Evolutionary conservation across 805 yeast genomes (phyloP).

Genomic region (Candida fluviatilis): DNA sequence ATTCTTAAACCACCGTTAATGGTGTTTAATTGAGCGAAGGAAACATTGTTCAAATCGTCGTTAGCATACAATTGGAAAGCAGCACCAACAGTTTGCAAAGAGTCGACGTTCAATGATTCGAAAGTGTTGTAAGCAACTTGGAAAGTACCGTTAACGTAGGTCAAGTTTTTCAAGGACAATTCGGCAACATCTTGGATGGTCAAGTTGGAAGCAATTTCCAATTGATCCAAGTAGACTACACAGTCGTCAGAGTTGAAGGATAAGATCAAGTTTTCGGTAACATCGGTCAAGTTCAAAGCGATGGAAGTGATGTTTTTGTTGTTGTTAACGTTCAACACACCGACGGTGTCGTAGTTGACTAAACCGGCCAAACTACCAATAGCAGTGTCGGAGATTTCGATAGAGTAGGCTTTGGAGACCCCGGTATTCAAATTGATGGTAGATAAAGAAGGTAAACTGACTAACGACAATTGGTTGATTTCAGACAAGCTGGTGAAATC

Average conservation of each 20-base stretch:
- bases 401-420: constrained; percentile 26
- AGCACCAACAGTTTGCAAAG: constrained; percentile 33
- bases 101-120: constrained; percentile 23
- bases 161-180: constrained; percentile 28
- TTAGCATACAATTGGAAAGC: constrained; percentile 39
- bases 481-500: constrained; percentile 29
- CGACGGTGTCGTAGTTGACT: constrained; percentile 27
- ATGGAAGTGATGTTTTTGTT: constrained; percentile 39
- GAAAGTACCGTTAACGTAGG: constrained; percentile 38
- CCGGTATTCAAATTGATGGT: constrained; percentile 33
- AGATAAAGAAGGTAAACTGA: constrained; percentile 41
- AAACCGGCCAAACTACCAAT: constrained; percentile 32
- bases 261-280: constrained; percentile 31
- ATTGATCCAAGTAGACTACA: constrained; percentile 28
- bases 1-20: constrained; percentile 40
- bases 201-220: constrained; percentile 40
- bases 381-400: constrained; percentile 41
- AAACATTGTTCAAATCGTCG: constrained; percentile 33
- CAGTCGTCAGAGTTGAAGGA: constrained; percentile 39
- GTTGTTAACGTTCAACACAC: constrained; percentile 36
- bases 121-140: constrained; percentile 38
- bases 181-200: constrained; percentile 38
- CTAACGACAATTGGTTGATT: constrained; percentile 28
- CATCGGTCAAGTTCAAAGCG: constrained; percentile 31
- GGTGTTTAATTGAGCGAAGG: constrained; percentile 24